Percentiles rank a stretch among this genome's conserved stretches.
These are phyloP conservation scores for Aspergillus clavatus DNA, from an alignment of 2,329 filamentous ascomycete genomes.

Conservation along the genomic window DNA sequence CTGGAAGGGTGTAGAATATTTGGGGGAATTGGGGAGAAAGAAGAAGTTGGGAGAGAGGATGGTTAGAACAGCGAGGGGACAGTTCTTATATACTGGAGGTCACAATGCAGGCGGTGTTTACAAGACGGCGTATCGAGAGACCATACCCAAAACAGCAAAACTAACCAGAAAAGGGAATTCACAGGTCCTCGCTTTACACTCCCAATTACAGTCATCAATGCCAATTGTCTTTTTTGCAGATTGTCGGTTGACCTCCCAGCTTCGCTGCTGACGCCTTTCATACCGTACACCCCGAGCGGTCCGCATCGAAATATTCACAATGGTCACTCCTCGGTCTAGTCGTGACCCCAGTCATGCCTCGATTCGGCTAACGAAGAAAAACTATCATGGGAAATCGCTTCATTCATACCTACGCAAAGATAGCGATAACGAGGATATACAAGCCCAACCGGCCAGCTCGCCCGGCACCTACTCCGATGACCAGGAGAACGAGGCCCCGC, in stretches of 20 bases:
- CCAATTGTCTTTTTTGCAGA: neutral
- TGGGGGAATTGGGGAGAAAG: neutral
- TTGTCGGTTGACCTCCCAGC: no score
- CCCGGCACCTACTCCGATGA: neutral
- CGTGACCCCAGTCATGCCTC: no score
- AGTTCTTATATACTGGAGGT: neutral
- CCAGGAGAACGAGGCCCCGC: neutral
- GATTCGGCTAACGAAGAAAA: no score
- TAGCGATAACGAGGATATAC: neutral
- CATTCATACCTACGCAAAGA: neutral
- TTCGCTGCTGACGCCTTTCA: neutral
- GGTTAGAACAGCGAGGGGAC: neutral
- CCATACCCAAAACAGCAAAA: no score
- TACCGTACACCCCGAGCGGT: no score
- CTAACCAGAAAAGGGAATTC: no score
- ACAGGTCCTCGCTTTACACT: no score
- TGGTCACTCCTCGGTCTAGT: neutral
- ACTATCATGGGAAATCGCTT: no score
- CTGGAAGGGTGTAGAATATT: neutral
- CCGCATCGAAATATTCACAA: neutral
- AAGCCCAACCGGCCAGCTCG: neutral
- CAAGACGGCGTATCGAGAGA: no score
- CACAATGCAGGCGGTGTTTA: no score
- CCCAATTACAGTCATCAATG: no score
- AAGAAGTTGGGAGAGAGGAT: neutral